Evolutionary conservation across 2,329 filamentous ascomycete genomes (phyloP).

Genomic region (Cladophialophora bantiana): DNA sequence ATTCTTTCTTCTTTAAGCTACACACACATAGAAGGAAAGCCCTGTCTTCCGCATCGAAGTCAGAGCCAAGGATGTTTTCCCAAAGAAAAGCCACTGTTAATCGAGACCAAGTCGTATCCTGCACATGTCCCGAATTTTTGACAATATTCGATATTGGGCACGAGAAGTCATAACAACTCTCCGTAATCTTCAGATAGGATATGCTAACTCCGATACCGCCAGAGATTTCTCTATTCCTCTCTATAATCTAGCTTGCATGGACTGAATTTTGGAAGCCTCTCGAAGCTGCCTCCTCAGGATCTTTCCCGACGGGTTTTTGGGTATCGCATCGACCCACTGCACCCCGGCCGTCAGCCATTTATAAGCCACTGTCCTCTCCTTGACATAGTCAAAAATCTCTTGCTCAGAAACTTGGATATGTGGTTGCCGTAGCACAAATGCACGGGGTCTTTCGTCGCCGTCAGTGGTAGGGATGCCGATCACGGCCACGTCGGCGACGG

Average conservation of each 20-base stretch:
- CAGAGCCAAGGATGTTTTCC: no score
- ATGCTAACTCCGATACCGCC: no score
- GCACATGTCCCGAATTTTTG: no score
- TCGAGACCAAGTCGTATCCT: no score
- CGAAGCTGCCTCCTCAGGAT: slow-evolving; percentile 10
- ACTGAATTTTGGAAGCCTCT: neutral
- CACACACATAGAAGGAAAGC: no score
- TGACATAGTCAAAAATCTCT: slow-evolving; percentile 44
- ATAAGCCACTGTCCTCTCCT: slow-evolving; percentile 24
- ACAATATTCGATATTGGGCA: no score
- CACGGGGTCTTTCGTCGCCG: slow-evolving; percentile 46
- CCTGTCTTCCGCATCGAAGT: no score
- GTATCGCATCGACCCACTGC: slow-evolving; percentile 4
- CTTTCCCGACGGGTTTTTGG: slow-evolving; percentile 17
- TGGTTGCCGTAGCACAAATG: slow-evolving; percentile 52
- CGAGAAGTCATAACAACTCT: no score
- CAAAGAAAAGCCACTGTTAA: no score
- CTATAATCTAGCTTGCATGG: neutral
- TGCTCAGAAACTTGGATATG: slow-evolving; percentile 45
- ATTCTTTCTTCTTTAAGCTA: no score
- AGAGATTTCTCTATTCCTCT: neutral
- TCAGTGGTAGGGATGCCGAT: slow-evolving; percentile 51
- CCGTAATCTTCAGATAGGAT: no score
- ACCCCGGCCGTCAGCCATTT: slow-evolving; percentile 17
- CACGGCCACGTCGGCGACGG: slow-evolving; percentile 54